Evolutionary conservation across 2,329 filamentous ascomycete species (phyloP), one percentile per base, ranked within the genome.

Genomic region (Aspergillus calidoustus): DNA sequence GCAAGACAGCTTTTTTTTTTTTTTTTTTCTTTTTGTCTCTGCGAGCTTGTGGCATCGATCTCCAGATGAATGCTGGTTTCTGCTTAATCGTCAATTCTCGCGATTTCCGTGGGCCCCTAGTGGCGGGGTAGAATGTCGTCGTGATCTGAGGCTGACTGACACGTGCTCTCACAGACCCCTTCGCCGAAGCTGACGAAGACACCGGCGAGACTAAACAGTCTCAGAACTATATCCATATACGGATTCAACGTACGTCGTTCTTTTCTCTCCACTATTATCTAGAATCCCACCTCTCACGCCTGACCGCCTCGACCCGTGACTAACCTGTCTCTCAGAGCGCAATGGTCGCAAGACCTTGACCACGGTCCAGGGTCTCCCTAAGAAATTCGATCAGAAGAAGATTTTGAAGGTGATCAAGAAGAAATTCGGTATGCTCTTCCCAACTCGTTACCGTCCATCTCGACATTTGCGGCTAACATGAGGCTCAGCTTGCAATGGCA

Each of bases 321-420:
- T 71, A 68, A 75, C 67, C 65, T 64, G 17, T 23, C 38, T 64
- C 71, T 15, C 80, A 98, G 94, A 99, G 86, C 95, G 95, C 85
- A 99, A 99, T 98, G 95, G 95, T 89, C 95, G 95, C 83, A 99
- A 99, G 89, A 98, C 95, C 86, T 87, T 99, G 91, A 99, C 95
- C 75, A 99, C 95, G 75, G 93, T 99, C 77, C 94, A 98, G 88
- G 95, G 95, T 83, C 89, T 99, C 76, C 94, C 95, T 68, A 95
- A 95, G 86, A 97, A 98, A 80, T 98, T 97, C 78, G 94, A 97
- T 84, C 93, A 95, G 83, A 98, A 97, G 89, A 97, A 97, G 86
- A 97, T 99, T 80, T 89, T 99, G 76, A 97, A 97, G 86, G 93
- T 96, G 82, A 97, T 98, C 86, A 98, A 98, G 90, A 98, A 98